Base-by-base conservation (phyloP, 768 basidiomycete genomes). In the Rhodosporidiobolus odoratus region DNA sequence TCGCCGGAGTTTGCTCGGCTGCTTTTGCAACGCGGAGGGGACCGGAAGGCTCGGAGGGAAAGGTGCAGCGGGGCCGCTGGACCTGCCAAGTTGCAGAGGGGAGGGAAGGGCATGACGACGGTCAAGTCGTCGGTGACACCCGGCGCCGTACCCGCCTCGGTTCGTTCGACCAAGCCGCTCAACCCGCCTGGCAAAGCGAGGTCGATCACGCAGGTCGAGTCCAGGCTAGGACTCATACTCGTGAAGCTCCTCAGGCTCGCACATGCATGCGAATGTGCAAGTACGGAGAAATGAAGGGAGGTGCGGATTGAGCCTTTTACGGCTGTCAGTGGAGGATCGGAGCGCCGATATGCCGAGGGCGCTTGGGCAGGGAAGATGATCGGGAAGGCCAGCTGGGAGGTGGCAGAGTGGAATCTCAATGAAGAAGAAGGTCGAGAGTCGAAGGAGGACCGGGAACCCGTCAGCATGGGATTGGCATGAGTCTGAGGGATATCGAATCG, bases 331-430 rank as follows among this genome's bases (percentile, higher is more conserved):
- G 57, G 57, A 1, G 57, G 57, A 5, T 7, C 27, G 38, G 21
- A 38, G 10, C 35, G 37, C 12, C 2, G 37, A n/a, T 30, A 3
- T 25, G 25, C 15, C 25, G 38, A 12, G 38, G 25, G 25, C 4
- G 37, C 5, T 21, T 58, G 57, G 5, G 57, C 57, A 15, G 57
- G 57, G 38, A 19, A 58, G 25, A 58, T 37, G 3, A 27, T 15
- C 8, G 57, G 57, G 25, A 58, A 58, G 25, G 57, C 12, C 12
- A 40, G 8, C 12, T 4, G 16, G 25, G 57, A 58, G 57, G 37
- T n/a, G 25, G 38, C 38, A 16, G 57, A 58, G 57, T 40, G 38
- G 57, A 58, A n/a, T n/a, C n/a, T n/a, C n/a, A n/a, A n/a, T n/a
- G n/a, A n/a, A 58, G 38, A n/a, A n/a, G 35, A 57, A 37, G 38